Evolutionary conservation across 352 stramenopile species (phyloP), one percentile per base, ranked within the genome.

Genomic region (Peronospora tabacina): DNA sequence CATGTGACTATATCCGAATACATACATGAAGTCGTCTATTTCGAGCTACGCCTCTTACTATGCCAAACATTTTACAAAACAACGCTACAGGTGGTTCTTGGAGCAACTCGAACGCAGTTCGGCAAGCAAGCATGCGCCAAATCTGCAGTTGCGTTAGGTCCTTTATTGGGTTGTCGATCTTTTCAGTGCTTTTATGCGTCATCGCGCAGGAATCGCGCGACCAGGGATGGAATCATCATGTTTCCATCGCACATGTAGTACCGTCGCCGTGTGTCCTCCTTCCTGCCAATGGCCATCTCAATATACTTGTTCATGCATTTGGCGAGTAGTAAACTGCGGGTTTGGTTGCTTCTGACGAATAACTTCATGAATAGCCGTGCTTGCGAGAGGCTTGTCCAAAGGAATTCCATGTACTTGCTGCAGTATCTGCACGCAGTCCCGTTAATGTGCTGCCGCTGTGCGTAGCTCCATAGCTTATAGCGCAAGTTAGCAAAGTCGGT

Each of bases 401-500:
- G 68, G 57, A 77, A 68, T 53, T 62, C 54, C 58, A 70, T 63
- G 49, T 58, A 72, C 37, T 61, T 63, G 16, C 58, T 52, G 51
- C 70, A 81, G 51, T 73, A 81, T 44, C 61, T 61, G 55, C 70
- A 77, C n/a, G 47, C 51, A 20, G 48, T 47, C 10, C 45, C 56
- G 52, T 32, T 40, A 10, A 52, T 29, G 52, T 75, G 65, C 36
- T 77, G 64, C 36, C 56, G 53, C 43, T 75, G 66, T 5, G 66
- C 69, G 55, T 72, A 69, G 17, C 49, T 52, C 66, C 66, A 80
- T 20, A 80, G 52, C 38, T 68, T 61, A 50, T 75, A 66, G 40
- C 70, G 70, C 45, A 80, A 44, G 42, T 75, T 61, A 44, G 66
- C 66, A 33, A 80, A 80, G 48, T 77, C 66, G 46, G 64, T 68